phyloP scores from a whole-genome alignment of 768 basidiomycete species.

The Cubamyces sp. region DNA sequence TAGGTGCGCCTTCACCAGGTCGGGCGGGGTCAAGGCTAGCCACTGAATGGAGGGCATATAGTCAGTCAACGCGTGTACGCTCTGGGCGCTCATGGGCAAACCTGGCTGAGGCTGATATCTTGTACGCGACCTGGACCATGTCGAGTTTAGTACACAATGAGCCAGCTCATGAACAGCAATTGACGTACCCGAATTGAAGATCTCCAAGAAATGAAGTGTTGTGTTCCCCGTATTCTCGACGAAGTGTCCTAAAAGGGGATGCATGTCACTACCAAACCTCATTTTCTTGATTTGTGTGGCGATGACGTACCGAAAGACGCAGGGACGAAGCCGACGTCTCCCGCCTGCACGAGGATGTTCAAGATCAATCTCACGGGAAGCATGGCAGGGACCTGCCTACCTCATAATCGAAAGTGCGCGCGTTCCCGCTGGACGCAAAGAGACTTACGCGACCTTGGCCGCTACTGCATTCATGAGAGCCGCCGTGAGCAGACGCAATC shows the following conservation, averaged over 20 bases:
- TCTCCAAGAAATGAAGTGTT: slow-evolving; percentile 60
- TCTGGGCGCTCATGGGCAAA: background rate
- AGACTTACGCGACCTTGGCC: slow-evolving; percentile 47
- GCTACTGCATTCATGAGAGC: slow-evolving; percentile 31
- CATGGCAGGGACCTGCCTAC: slow-evolving; percentile 24
- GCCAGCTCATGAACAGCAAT: too few species aligned
- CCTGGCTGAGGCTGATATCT: slow-evolving; percentile 56
- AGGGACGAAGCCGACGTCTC: slow-evolving; percentile 34
- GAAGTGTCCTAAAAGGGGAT: slow-evolving; percentile 47
- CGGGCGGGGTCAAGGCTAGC: slow-evolving; percentile 61
- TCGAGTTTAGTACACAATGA: too few species aligned
- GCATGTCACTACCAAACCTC: background rate
- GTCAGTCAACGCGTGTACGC: background rate
- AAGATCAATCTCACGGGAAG: background rate
- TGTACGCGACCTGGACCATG: slow-evolving; percentile 48
- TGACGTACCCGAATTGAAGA: slow-evolving; percentile 42
- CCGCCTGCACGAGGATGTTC: background rate
- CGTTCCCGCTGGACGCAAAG: slow-evolving; percentile 44
- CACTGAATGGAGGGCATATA: slow-evolving; percentile 41
- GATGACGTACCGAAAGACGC: slow-evolving; percentile 35
- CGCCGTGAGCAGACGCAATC: slow-evolving; percentile 1
- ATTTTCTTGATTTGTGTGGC: background rate
- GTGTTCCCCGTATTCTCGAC: slow-evolving; percentile 68
- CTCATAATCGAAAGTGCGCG: slow-evolving; percentile 52
- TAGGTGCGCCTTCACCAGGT: slow-evolving; percentile 63